Percentiles rank a stretch among this genome's conserved stretches.
phyloP scores from a whole-genome alignment of 345 rosid species.

The Populus davidiana region DNA sequence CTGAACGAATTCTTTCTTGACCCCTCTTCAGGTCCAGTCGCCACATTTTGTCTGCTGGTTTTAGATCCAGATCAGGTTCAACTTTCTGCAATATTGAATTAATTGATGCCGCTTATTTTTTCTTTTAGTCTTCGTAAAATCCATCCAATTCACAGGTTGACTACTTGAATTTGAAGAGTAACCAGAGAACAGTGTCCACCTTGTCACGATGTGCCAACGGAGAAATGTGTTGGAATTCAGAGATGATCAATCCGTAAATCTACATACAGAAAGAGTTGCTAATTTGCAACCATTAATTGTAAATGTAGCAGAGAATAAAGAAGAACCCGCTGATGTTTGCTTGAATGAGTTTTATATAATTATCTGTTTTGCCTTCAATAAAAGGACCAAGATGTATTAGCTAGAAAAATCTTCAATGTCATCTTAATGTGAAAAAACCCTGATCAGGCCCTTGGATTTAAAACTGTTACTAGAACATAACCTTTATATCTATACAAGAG shows the following conservation, averaged over 20 bases:
- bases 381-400: not conserved
- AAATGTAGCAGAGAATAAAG: not conserved
- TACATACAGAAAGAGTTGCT: not conserved
- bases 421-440: not conserved
- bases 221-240: conserved; percentile 60
- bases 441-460: conserved; percentile 1
- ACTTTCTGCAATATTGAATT: conserved; percentile 4
- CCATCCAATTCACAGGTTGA: conserved; percentile 58
- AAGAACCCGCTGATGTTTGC: not conserved
- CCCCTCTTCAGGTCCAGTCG: conserved; percentile 64
- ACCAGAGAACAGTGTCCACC: conserved; percentile 56
- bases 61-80: conserved; percentile 80
- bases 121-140: not conserved
- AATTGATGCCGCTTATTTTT: not conserved
- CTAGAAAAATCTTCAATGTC: not conserved
- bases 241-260: conserved; percentile 54
- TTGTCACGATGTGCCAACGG: conserved; percentile 36
- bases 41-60: conserved; percentile 60
- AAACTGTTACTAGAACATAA: not conserved
- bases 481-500: not conserved
- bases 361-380: not conserved
- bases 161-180: conserved; percentile 82
- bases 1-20: conserved; percentile 39
- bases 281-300: conserved; percentile 7
- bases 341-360: not conserved